Evolutionary conservation across 768 basidiomycete species (phyloP).

Genomic region (Auriscalpium vulgare): DNA sequence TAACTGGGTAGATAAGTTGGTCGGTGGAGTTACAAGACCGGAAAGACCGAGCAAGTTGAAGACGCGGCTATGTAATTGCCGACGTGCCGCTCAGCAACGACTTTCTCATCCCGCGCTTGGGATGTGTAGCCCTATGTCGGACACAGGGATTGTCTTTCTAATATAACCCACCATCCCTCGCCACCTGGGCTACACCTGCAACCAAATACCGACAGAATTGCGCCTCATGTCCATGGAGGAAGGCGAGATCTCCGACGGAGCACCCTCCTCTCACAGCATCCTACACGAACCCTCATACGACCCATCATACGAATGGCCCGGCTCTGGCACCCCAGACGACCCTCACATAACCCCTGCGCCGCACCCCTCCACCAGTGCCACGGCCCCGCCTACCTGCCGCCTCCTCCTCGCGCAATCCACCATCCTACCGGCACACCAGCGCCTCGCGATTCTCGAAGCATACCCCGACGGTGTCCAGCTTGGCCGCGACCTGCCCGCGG

Average conservation of each 20-base stretch:
- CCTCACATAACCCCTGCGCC: not conserved
- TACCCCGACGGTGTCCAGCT: slow-evolving; percentile 56
- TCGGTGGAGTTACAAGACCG: no score
- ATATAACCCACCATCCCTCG: not conserved
- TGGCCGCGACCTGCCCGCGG: slow-evolving; percentile 59
- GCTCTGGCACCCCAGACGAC: slow-evolving; percentile 20
- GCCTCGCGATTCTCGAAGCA: slow-evolving; percentile 55
- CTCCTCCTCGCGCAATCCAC: slow-evolving; percentile 29
- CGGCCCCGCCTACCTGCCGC: slow-evolving; percentile 23
- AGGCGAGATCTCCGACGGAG: slow-evolving; percentile 16
- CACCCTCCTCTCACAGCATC: slow-evolving; percentile 1
- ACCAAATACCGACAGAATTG: not conserved
- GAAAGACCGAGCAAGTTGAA: no score
- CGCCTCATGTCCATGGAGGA: slow-evolving; percentile 14
- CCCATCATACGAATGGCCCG: slow-evolving; percentile 55
- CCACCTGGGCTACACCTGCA: not conserved
- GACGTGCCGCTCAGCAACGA: no score
- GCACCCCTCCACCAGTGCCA: not conserved
- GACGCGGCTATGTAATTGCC: no score
- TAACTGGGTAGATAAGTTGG: no score
- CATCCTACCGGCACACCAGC: slow-evolving; percentile 43
- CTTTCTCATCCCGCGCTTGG: no score
- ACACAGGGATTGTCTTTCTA: no score
- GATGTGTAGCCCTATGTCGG: no score
- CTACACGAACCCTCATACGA: slow-evolving; percentile 28